Base-by-base conservation (phyloP, 225 moss, liverwort and hornwort species). In the Lunularia cruciata region DNA sequence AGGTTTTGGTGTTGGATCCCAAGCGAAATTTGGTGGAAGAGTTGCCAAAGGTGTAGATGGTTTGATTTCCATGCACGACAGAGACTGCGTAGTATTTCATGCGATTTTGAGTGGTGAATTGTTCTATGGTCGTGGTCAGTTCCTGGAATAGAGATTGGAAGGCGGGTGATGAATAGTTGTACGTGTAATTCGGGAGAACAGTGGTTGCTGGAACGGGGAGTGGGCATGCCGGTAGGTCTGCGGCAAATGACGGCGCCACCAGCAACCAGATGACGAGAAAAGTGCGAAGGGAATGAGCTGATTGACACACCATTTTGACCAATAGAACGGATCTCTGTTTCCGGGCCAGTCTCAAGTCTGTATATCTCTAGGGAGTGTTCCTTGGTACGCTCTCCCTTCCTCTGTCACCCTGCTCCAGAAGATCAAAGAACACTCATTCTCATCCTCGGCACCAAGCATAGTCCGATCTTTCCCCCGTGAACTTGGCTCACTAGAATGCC, bases 1-100 rank as follows among this genome's bases (percentile, higher is more conserved):
- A 47, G 0, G 76, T 78, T 71, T 86, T 84, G 16, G 73, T 86
- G 51, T 83, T 42, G 54, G 86, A 86, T 2, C 75, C 86, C 25
- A 86, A 74, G 26, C 86, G 84, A 22, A 84, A 86, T 14, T 53
- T 78, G 0, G 86, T 81, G 26, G 71, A 52, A 0, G 76, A 59
- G 2, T 79, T 76, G 11, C 84, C 86, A 7, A 67, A 38, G 25
- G 62, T 76, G 55, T 46, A 79, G 27, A 86, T 69, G 37, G 79
- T 81, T 52, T 58, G 75, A 51, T 86, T 79, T 54, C 71, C 54
- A 52, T 81, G 78, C 23, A 81, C 84, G 42, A 86, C 47, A 20
- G 81, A 34, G 25, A 86, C 65, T 22, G 83, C 63, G 38, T 81
- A 74, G 0, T 57, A 46, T 8, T 49, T 30, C 10, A 81, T 77